Conservation (phyloP, 768 basidiomycete genomes). For the Suillus occidentalis region DNA sequence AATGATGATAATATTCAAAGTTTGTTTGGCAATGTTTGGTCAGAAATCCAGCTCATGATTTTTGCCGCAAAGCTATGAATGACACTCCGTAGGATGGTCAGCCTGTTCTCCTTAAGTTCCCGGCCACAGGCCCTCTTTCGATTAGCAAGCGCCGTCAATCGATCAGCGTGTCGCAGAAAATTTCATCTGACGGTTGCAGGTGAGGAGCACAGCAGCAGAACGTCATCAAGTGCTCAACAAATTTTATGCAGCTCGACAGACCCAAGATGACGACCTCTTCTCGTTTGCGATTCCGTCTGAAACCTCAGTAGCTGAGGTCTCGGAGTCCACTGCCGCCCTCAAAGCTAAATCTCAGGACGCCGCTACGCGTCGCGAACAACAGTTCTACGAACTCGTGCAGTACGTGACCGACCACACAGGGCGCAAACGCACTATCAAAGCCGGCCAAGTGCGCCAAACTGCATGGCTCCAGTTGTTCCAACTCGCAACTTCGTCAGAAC, state of each 20-base stretch:
- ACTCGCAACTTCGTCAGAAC: constrained; percentile 48
- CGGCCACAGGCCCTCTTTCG: neutral
- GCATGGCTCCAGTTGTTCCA: constrained; percentile 53
- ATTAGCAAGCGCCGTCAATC: neutral
- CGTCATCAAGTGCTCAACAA: neutral
- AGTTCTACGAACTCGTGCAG: constrained; percentile 24
- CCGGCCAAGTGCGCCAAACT: constrained; percentile 41
- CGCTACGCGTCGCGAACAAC: constrained; percentile 17
- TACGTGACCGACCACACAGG: constrained; percentile 32
- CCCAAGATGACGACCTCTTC: constrained; percentile 16
- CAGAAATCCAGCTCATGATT: neutral
- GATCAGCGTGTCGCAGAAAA: neutral
- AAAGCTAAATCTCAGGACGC: neutral
- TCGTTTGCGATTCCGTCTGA: constrained; percentile 9
- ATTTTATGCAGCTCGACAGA: constrained; percentile 18
- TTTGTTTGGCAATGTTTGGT: neutral
- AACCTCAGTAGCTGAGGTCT: neutral
- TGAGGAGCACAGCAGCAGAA: neutral
- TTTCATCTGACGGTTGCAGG: neutral
- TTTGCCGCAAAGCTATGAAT: neutral
- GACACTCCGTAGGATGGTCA: neutral
- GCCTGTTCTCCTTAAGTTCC: neutral
- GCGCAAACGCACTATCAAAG: constrained; percentile 26
- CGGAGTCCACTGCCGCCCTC: neutral
- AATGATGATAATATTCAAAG: too few species aligned